Conservation (phyloP, 2,329 filamentous ascomycete species). For the Parascedosporium putredinis region DNA sequence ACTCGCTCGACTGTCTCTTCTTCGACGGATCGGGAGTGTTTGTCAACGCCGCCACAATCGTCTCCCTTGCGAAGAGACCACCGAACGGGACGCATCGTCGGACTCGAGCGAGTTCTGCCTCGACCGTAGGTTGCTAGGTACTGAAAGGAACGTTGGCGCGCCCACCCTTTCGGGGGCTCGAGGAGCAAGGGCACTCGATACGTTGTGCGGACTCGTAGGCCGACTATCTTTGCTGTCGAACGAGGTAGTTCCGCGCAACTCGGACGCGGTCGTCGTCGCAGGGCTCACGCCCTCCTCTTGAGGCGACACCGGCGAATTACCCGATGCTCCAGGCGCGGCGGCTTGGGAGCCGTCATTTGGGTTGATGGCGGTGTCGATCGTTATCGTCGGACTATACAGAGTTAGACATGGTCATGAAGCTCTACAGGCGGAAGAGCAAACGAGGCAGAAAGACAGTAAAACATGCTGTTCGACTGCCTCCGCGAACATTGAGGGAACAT, state of each 20-base stretch:
- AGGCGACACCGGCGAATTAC: conserved; percentile 22
- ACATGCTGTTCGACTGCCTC: too few relatives aligned
- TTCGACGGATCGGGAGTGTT: conserved; percentile 31
- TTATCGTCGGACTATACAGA: conserved; percentile 37
- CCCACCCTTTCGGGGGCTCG: conserved; percentile 31
- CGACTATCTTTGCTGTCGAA: conserved; percentile 58
- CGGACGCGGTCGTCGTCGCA: conserved; percentile 10
- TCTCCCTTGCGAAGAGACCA: conserved; percentile 52
- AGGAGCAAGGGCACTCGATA: conserved; percentile 47
- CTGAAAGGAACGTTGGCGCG: conserved; percentile 48
- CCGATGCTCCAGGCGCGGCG: conserved; percentile 13
- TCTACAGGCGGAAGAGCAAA: too few relatives aligned
- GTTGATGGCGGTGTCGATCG: conserved; percentile 38
- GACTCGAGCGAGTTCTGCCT: conserved; percentile 63
- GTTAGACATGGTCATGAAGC: too few relatives aligned
- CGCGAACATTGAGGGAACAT: conserved; percentile 19
- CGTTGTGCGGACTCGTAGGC: conserved; percentile 63
- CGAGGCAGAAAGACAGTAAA: conserved; percentile 7
- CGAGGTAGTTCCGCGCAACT: conserved; percentile 24
- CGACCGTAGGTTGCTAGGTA: conserved; percentile 50
- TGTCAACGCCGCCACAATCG: conserved; percentile 43
- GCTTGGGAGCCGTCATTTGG: conserved; percentile 8
- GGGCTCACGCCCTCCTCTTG: conserved; percentile 31
- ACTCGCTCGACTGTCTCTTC: conserved; percentile 24
- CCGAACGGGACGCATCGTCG: conserved; percentile 47